Conservation (phyloP, 768 basidiomycete genomes). For the Sporobolomyces pararoseus region DNA sequence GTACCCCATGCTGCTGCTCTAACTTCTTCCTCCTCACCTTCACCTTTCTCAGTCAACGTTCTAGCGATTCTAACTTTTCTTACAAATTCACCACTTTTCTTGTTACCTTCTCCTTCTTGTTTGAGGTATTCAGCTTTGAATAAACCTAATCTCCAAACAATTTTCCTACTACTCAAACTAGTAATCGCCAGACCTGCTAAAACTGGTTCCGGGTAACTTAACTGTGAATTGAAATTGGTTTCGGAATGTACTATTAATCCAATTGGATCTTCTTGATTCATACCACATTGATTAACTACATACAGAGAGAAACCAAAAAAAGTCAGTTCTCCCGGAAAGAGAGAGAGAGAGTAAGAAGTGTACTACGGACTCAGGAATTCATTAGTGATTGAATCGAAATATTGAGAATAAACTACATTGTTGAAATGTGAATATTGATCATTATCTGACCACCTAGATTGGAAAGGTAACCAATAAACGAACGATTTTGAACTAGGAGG, state of each 20-base stretch:
- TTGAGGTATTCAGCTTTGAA: conserved; percentile 14
- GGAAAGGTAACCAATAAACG: conserved; percentile 13
- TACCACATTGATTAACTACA: conserved; percentile 1
- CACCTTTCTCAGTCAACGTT: too few species aligned
- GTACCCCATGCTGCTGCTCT: conserved; percentile 19
- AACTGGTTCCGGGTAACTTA: conserved; percentile 22
- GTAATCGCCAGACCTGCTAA: conserved; percentile 12
- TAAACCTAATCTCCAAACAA: conserved; percentile 22
- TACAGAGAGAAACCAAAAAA: too few species aligned
- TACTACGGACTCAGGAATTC: background rate
- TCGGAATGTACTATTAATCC: conserved; percentile 20
- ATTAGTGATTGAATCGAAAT: conserved; percentile 20
- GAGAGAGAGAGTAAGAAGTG: background rate
- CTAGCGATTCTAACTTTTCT: background rate
- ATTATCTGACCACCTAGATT: conserved; percentile 19
- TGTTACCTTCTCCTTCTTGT: background rate
- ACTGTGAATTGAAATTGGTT: background rate
- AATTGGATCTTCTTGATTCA: conserved; percentile 11
- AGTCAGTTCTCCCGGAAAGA: background rate
- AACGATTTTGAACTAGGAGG: background rate
- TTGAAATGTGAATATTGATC: conserved; percentile 29
- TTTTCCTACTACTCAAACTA: background rate
- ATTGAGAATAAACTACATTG: conserved; percentile 17
- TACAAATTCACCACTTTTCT: background rate
- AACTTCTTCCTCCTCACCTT: background rate